Conservation (phyloP, 768 basidiomycete genomes). For the Candolleomyces aberdarensis region DNA sequence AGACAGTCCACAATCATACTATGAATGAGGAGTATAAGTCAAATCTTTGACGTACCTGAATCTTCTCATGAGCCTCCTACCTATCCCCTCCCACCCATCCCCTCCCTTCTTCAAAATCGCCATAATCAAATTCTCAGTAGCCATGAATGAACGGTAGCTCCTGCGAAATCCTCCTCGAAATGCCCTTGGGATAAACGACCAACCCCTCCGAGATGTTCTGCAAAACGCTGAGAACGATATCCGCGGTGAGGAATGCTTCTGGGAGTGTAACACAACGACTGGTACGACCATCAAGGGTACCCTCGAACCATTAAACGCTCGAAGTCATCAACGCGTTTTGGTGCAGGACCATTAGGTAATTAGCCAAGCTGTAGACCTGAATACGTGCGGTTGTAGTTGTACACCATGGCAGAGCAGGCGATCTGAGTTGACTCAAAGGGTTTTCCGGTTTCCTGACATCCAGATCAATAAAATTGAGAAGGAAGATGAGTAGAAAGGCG, state of each 20-base stretch:
- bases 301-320: conserved; percentile 97
- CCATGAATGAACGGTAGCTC: conserved; percentile 99
- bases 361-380: conserved; percentile 94
- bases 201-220: conserved; percentile 97
- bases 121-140: conserved; percentile 99
- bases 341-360: conserved; percentile 93
- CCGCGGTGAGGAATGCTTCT: conserved; percentile 95
- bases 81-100: conserved; percentile 52
- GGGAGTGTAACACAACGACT: conserved; percentile 96
- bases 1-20: too few species aligned
- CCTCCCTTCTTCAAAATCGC: conserved; percentile 93
- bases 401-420: conserved; percentile 96
- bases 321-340: conserved; percentile 96
- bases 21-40: too few species aligned
- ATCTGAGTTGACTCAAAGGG: conserved; percentile 99
- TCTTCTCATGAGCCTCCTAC: conserved; percentile 96
- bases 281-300: conserved; percentile 96
- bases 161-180: conserved; percentile 85
- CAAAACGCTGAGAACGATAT: conserved; percentile 92
- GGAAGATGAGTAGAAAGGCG: neutral
- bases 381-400: conserved; percentile 99
- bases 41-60: conserved; percentile 53
- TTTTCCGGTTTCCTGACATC: conserved; percentile 94
- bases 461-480: too few species aligned
- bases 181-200: conserved; percentile 99